Evolutionary conservation across 148 eudicot genomes (phyloP).

Genomic region (Rhododendron ferrugineum): DNA sequence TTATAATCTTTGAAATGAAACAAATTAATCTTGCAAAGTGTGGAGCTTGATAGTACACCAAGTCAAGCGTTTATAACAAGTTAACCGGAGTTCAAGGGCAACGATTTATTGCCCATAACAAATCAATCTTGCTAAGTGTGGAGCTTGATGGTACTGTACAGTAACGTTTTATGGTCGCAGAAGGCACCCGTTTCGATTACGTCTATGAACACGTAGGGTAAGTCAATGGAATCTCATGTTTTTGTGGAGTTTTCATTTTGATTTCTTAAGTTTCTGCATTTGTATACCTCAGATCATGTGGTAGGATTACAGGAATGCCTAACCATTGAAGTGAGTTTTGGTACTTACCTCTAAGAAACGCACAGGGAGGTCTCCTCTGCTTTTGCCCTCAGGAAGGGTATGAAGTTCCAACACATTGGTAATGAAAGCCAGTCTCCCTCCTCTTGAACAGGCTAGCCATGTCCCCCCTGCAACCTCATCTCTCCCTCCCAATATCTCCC

Average conservation of each 20-base stretch:
- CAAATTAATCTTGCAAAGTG: neutral
- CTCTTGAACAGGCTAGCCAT: slow-evolving; percentile 60
- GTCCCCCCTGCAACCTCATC: slow-evolving; percentile 77
- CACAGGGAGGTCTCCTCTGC: slow-evolving; percentile 62
- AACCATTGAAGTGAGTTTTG: neutral
- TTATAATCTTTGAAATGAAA: neutral
- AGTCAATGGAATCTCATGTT: too few species aligned
- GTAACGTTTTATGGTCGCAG: too few species aligned
- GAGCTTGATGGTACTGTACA: too few species aligned
- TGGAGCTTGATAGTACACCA: neutral
- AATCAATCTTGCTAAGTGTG: too few species aligned
- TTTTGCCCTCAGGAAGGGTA: slow-evolving; percentile 48
- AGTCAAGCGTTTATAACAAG: neutral
- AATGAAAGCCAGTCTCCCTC: slow-evolving; percentile 60
- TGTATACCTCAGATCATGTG: neutral
- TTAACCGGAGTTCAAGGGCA: too few species aligned
- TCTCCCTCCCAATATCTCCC: slow-evolving; percentile 65
- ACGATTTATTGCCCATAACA: too few species aligned
- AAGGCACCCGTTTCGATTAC: too few species aligned
- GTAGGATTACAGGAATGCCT: neutral
- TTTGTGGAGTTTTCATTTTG: neutral
- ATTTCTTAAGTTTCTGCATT: neutral
- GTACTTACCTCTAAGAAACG: slow-evolving; percentile 47
- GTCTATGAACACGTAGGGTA: too few species aligned
- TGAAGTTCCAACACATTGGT: slow-evolving; percentile 72